Evolutionary conservation across 108 stramenopile genomes (phyloP), one percentile per base, ranked within the genome.

Genomic region (Cyclostephanos tholiformis): DNA sequence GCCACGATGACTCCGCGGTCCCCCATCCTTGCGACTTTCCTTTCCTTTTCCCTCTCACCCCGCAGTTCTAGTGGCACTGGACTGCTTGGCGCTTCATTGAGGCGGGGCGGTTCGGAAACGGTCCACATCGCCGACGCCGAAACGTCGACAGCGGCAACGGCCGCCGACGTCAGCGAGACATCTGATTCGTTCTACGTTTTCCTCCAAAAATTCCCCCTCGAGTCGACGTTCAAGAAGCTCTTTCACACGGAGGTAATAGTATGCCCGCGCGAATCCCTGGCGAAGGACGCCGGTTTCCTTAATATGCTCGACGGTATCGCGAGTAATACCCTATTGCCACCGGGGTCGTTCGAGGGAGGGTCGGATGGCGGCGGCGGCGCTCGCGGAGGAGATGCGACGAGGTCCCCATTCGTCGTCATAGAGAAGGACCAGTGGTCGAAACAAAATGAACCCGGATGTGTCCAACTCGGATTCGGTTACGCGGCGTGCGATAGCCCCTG

Each of bases 231-330:
- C 27, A 36, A 52, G 25, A 57, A 65, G 53, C 57, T 82, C 38
- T 82, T 73, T 17, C 81, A 82, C 44, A 82, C 81, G n/a, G 81
- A 82, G 53, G 76, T 82, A 0, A 46, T 82, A 13, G 71, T 82
- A 20, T 82, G 81, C 58, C 76, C 71, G 9, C 52, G 71, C 29
- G 57, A 59, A 8, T 50, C 50, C 7, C 73, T 82, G 46, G 29
- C 48, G 13, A 43, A 35, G 30, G 67, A 79, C 51, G 16, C 12
- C 51, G 69, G 46, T 12, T 79, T 79, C 55, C 22, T 71, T 20
- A 43, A 53, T 9, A 72, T 65, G 19, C 61, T 79, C 2, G 77
- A 78, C 62, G 66, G 41, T 11, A 20, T 79, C 44, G 9, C 41
- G 41, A 56, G 50, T 0, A 25, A 62, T 2, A 66, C 59, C 5